Base-by-base conservation (phyloP, 345 rosid species). In the Gossypium anomalum region DNA sequence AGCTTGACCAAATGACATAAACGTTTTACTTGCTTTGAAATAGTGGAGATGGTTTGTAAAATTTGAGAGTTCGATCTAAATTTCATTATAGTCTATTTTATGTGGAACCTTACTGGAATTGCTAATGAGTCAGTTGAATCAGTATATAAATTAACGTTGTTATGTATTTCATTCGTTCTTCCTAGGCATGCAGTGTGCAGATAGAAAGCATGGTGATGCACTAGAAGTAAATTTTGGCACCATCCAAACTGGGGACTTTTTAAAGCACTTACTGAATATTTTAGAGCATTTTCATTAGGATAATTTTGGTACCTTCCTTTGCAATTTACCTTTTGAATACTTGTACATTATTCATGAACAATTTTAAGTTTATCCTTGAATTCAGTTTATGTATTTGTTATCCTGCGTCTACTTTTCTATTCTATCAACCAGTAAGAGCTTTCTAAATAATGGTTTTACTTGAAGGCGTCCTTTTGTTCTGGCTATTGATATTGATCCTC, bases 401-500 rank as follows among this genome's bases (percentile, higher is more conserved):
- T 57, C 43, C 29, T 27, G 7, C 15, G 17, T 51, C 34, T 27
- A 9, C 49, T 34, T 23, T 23, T n/a, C 1, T 75, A 45, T 51
- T 52, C 17, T 27, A 19, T 7, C 9, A 17, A 44, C n/a, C 10
- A 44, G 1, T 56, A 8, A 23, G 62, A 63, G 70, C 43, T 34
- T 13, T 56, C 65, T 38, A 59, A 57, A 23, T 16, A 8, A 43
- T 7, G 12, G n/a, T 20, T 7, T 66, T 68, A 14, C 71, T 27
- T 67, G 9, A 23, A 83, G 88, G 75, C 80, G 84, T 75, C 73
- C 76, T 65, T 79, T 71, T 61, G 88, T 87, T 69, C 66, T 87
- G 75, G 90, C 88, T 61, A 78, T 87, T 1, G 88, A 87, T 63
- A 78, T 87, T 82, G 88, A 87, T 78, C 88, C 86, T 9, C 72